Evolutionary conservation across 768 basidiomycete genomes (phyloP), one percentile per base, ranked within the genome.

Genomic region (Polyporus arcularius): DNA sequence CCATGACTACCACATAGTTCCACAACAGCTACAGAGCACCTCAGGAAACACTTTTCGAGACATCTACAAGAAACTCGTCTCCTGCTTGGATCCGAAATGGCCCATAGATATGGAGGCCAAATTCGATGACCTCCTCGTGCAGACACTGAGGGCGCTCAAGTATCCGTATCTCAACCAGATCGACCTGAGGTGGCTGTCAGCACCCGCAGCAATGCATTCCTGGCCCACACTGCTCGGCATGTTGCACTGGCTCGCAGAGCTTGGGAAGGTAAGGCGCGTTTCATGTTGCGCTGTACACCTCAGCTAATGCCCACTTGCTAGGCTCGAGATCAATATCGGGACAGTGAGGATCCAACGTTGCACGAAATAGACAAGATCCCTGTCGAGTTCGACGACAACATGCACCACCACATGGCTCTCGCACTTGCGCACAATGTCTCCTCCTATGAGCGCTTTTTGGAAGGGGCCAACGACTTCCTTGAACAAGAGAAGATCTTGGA

Each of bases 181-280:
- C 16, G 92, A 94, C 65, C 86, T 87, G 53, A 95, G 92, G 64
- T 93, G 92, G 82, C 74, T 98, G 4, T 88, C 88, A 8, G 89
- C 95, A 2, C 91, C 94, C 0, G 96, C 92, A 0, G 89, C 88
- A 55, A 89, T 90, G 79, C 90, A 93, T 74, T 87, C 89, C n/a
- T 98, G 96, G 97, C 92, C 94, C 0, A 79, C 85, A 21, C 74
- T 97, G 28, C 79, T 98, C 15, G 96, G 91, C 21, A 90, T 92
- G 68, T 71, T 98, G 38, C 90, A 96, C 73, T 99, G 97, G 97
- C 76, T 99, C 14, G 92, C 91, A 8, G 88, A 92, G 67, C 73
- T 92, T 65, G 88, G 90, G 68, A 89, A 88, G 77, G 96, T 96
- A 11, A 4, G 46, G 31, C 26, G 4, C 28, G 9, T 21, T 26